These are phyloP conservation scores for Vitis vinifera DNA, from an alignment of 164 flowering plant genomes.

Conservation along the genomic window ASM3070453v1 NC_081819.1:23205001-23205500, in stretches of 20 bases:
- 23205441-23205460: not conserved
- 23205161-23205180: too few species aligned
- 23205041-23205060: too few species aligned
- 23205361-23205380: not conserved
- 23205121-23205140: too few species aligned
- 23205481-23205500: slow-evolving; percentile 14
- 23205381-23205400: slow-evolving; percentile 3
- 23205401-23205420: slow-evolving; percentile 1
- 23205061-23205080: too few species aligned
- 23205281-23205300: slow-evolving; percentile 38
- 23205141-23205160: too few species aligned
- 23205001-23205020: too few species aligned
- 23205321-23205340: slow-evolving; percentile 32
- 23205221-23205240: not conserved
- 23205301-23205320: slow-evolving; percentile 33
- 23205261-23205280: slow-evolving; percentile 28
- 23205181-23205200: too few species aligned
- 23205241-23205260: slow-evolving; percentile 6
- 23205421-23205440: not conserved
- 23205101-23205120: too few species aligned
- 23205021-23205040: too few species aligned
- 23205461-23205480: slow-evolving; percentile 3
- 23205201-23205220: not conserved
- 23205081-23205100: too few species aligned
- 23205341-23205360: slow-evolving; percentile 29